Conservation (phyloP, 2,329 filamentous ascomycete species). For the Ceratocystis eucalypticola region DNA sequence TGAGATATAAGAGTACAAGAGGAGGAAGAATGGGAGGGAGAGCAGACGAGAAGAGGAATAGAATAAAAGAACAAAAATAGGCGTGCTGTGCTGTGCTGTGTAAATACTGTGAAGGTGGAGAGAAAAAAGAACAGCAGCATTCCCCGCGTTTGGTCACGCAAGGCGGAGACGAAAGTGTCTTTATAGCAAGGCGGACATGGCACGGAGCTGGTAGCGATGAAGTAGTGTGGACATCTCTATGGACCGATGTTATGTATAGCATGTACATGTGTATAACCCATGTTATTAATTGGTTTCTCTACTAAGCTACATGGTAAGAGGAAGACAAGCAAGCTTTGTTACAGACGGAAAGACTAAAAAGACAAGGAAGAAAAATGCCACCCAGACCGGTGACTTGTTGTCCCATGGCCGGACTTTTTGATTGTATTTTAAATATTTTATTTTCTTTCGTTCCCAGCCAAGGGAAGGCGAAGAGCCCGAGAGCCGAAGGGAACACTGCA, state of each 20-base stretch:
- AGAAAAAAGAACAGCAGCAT: background rate
- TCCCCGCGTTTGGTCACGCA: background rate
- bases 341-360: too few relatives aligned
- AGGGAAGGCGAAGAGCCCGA: background rate
- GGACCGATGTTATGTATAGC: background rate
- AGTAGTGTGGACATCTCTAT: background rate
- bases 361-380: too few relatives aligned
- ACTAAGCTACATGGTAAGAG: too few relatives aligned
- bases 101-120: background rate
- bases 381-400: too few relatives aligned
- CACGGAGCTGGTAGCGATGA: too few relatives aligned
- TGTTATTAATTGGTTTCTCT: too few relatives aligned
- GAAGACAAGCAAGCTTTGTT: too few relatives aligned
- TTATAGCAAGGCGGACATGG: background rate
- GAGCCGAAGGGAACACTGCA: background rate
- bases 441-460: background rate
- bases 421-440: background rate
- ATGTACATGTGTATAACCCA: too few relatives aligned
- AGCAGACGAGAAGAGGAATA: background rate
- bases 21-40: background rate
- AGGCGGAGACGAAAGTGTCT: background rate
- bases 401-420: background rate
- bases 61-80: background rate
- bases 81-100: background rate
- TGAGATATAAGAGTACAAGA: background rate